phyloP scores from a whole-genome alignment of 495 filamentous ascomycete species.

The Trypethelium eluteriae region DNA sequence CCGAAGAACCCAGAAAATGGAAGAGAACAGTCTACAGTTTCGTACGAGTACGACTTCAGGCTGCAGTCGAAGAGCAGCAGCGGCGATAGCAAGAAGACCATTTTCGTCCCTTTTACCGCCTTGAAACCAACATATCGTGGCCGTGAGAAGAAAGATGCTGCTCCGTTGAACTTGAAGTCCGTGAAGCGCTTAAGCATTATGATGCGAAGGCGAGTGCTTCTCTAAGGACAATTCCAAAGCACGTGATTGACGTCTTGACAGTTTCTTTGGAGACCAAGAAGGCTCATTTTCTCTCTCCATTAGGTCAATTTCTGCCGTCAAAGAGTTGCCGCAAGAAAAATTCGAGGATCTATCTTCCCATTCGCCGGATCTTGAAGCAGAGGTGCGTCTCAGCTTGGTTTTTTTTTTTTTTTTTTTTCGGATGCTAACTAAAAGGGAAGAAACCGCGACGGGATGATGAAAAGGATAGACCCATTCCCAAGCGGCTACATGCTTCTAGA shows the following conservation, averaged over 20 bases:
- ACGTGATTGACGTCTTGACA: slow-evolving; percentile 27
- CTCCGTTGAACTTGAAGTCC: slow-evolving; percentile 46
- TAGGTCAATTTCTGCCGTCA: slow-evolving; percentile 42
- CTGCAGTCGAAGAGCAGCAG: slow-evolving; percentile 16
- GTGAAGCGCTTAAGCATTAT: slow-evolving; percentile 66
- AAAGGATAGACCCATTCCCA: not conserved
- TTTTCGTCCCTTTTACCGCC: slow-evolving; percentile 51
- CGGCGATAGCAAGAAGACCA: slow-evolving; percentile 19
- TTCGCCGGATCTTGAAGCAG: not conserved
- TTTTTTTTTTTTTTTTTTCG: not conserved
- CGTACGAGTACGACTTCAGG: slow-evolving; percentile 50
- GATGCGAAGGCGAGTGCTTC: slow-evolving; percentile 59
- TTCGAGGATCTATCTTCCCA: not conserved
- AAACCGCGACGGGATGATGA: not conserved
- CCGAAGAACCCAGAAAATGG: slow-evolving; percentile 49
- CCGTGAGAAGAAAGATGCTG: slow-evolving; percentile 48
- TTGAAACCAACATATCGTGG: slow-evolving; percentile 70
- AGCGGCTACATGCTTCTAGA: not conserved
- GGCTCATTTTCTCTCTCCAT: slow-evolving; percentile 58
- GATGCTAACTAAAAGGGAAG: not conserved
- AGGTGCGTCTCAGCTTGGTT: not conserved
- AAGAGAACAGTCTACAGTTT: slow-evolving; percentile 53
- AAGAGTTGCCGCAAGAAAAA: slow-evolving; percentile 5
- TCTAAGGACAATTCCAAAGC: slow-evolving; percentile 6
- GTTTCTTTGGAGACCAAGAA: slow-evolving; percentile 69